Evolutionary conservation across 1,284 basidiomycete species (phyloP), one percentile per base, ranked within the genome.

Genomic region (Phylloboletellus chloephorus): DNA sequence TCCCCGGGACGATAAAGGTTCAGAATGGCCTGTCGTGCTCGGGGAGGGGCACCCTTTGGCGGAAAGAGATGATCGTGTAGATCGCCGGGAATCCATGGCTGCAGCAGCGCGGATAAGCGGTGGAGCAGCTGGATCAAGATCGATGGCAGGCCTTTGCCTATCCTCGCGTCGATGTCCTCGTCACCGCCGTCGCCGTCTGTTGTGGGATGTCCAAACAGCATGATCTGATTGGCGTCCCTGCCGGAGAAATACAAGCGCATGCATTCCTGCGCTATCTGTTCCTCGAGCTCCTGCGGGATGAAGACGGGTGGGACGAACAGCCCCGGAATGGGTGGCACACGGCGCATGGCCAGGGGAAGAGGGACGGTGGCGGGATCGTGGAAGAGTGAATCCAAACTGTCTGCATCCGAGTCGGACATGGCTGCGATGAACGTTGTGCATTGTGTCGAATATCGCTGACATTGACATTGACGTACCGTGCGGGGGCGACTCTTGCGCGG

Each of bases 1-100:
- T 89, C 81, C 1, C 87, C 87, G 0, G 84, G 83, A 35, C 67
- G 64, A 55, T 91, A 91, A 3, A 86, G 65, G 57, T 91, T 91
- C 39, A 91, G 52, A 43, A 91, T 91, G 1, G 78, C 83, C 56
- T 91, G 88, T 22, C 86, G 71, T 0, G 82, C 77, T 29, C 65
- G 66, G 9, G 63, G 60, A 0, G 65, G 68, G 2, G 56, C 53
- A 7, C 47, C 49, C 15, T 49, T 45, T 2, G 52, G 48, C 3
- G 75, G 78, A 57, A 82, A 83, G 19, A 86, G 65, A 21, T 78
- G 63, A 8, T 61, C 51, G 42, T 79, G 71, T 0, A 69, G 71
- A 30, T 68, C 58, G 5, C 58, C 44, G 1, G 78, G 72, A 9
- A 86, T 63, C 9, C 65, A 47, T 2, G 74, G 69, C 2, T 57